Percentiles rank a stretch among this genome's conserved stretches.
These are phyloP conservation scores for Thraustochytrium sp. DNA, from an alignment of 352 stramenopile species.

Conservation along the genomic window DNA sequence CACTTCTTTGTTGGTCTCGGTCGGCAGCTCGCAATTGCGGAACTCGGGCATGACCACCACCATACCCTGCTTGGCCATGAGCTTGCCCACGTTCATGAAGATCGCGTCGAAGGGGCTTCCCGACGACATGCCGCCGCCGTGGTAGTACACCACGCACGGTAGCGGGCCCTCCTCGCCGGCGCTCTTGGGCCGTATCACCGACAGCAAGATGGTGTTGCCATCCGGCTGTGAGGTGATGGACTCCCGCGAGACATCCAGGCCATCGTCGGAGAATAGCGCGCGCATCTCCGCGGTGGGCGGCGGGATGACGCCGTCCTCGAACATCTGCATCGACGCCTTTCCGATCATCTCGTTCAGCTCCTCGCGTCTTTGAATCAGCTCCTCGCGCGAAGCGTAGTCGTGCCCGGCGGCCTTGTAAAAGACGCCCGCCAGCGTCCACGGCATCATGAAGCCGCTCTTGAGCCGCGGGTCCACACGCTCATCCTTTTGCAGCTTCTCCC, in stretches of 20 bases:
- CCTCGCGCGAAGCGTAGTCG: not conserved
- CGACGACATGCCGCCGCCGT: conserved; percentile 27
- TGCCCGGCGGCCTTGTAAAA: no score
- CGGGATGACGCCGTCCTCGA: not conserved
- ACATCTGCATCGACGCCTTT: not conserved
- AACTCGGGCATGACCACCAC: conserved; percentile 13
- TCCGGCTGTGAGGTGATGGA: not conserved
- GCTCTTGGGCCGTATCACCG: not conserved
- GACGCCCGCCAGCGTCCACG: no score
- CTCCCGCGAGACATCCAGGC: not conserved
- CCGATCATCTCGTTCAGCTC: not conserved
- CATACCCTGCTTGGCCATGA: conserved; percentile 1
- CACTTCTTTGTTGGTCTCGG: not conserved
- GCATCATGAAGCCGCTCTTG: no score
- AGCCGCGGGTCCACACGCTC: no score
- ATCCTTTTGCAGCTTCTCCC: no score
- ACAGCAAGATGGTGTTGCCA: not conserved
- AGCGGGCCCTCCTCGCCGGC: not conserved
- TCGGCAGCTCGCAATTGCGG: conserved; percentile 10
- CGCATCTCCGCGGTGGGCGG: not conserved
- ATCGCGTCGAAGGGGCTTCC: not conserved
- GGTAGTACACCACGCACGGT: conserved; percentile 16
- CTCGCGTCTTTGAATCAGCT: not conserved
- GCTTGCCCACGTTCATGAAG: not conserved
- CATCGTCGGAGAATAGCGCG: not conserved